Evolutionary conservation across 768 basidiomycete species (phyloP), one percentile per base, ranked within the genome.

Genomic region (Butyriboletus loyo): DNA sequence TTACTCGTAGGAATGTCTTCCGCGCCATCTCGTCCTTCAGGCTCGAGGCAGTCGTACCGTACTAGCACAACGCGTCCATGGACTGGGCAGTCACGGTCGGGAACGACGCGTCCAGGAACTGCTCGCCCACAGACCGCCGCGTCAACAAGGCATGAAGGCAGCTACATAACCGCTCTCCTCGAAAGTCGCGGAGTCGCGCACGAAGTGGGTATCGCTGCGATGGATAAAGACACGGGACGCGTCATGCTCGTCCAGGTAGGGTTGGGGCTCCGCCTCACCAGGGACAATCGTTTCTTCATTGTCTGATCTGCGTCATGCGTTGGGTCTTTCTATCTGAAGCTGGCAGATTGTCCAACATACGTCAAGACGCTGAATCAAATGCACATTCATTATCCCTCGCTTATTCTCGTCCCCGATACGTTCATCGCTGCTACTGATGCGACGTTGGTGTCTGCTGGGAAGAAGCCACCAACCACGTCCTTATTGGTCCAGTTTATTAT

Each of bases 281-380:
- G 22, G 35, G 34, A 28, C 41, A 52, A 49, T 35, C 21, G 7
- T 36, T 32, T n/a, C 31, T 41, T 47, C 22, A 11, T 51, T 21
- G 34, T 46, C 46, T 41, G 43, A 56, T 21, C 36, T 39, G 34
- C 9, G 13, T 11, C 21, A 11, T 36, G 14, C 11, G 13, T 34
- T 25, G 28, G 17, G 27, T 5, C 8, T 21, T 9, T 40, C 4
- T 21, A 9, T 14, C 38, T 31, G 17, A 52, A 95, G 90, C 77
- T 92, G 28, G 83, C 86, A 32, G 94, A 97, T 64, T 87, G 87
- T 52, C 84, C 89, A 50, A 93, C 92, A 14, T 95, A 92, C 57
- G 85, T 92, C 53, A 93, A 93, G 68, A 89, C 90, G 0, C 69
- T 93, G 19, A 89, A 92, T 62, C 90, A 92, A 56, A 84, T 92